Base-by-base conservation (phyloP, 2,329 filamentous ascomycete species). In the Monosporascus sp. region DNA sequence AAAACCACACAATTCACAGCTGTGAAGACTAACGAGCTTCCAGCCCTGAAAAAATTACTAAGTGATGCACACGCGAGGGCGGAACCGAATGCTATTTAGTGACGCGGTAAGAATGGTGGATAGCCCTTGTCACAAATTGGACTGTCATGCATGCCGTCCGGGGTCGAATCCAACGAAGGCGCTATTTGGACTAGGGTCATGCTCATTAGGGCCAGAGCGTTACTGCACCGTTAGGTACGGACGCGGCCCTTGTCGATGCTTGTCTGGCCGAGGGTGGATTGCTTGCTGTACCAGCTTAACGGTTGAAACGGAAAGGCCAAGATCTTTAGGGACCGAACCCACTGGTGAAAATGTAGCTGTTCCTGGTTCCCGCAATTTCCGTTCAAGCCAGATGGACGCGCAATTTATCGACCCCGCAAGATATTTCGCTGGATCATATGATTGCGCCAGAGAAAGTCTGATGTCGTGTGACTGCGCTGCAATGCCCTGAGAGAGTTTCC, bases 141-240 rank as follows among this genome's bases (percentile, higher is more conserved):
- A 62, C 60, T 60, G 59, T 65, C 59, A 67, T 68, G 65, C 66
- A 62, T 62, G 58, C 57, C 49, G 52, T 56, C 53, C 60, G 58
- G 57, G 63, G 56, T 50, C 25, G 43, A 52, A 39, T 45, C 44
- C 48, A 52, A 51, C 50, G 38, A 37, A 37, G 22, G 24, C 44
- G 49, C 31, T 14, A 46, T 47, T 38, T 38, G 22, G 24, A 41
- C 46, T 43, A 20, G 52, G 55, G 48, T 48, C 45, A 25, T 22
- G 37, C 37, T 39, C 9, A n/a, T 3, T n/a, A 20, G 47, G 47
- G 43, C 6, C 41, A 15, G 41, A 46, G 24, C 17, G 25, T 25
- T 46, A 15, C 43, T 43, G 39, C 9, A 4, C 39, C 39, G 39
- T 43, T 43, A 43, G 8, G 17, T 39, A 20, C 9, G 38, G 18